Evolutionary conservation across 192 early-diverging fungal species (phyloP).

Genomic region (Coemansia sp.): DNA sequence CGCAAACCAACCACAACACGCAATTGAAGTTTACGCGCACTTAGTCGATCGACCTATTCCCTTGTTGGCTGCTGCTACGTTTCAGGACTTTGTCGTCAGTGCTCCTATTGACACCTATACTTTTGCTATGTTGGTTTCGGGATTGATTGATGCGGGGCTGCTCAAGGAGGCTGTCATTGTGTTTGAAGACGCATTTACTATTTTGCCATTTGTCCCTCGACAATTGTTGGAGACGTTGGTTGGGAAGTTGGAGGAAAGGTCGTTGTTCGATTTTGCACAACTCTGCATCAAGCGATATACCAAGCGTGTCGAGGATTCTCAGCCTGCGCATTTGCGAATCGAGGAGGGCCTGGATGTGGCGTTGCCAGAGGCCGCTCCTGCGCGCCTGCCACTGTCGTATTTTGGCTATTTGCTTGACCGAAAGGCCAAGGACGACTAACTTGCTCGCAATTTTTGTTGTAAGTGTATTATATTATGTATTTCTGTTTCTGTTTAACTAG

Average conservation of each 20-base stretch:
- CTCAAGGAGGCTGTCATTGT: conserved; percentile 31
- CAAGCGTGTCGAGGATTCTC: conserved; percentile 31
- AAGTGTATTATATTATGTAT: background rate
- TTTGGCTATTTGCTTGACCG: conserved; percentile 26
- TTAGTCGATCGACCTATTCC: conserved; percentile 39
- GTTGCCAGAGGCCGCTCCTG: conserved; percentile 1
- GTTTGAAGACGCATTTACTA: conserved; percentile 47
- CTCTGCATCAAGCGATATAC: conserved; percentile 28
- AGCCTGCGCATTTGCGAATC: background rate
- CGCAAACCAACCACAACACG: conserved; percentile 7
- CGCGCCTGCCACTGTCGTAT: conserved; percentile 24
- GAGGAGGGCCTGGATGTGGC: background rate
- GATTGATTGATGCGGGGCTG: conserved; percentile 15
- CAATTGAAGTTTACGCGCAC: conserved; percentile 29
- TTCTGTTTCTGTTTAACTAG: background rate
- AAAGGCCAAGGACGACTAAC: background rate
- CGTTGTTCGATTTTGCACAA: conserved; percentile 22
- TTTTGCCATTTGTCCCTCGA: conserved; percentile 28
- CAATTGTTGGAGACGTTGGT: conserved; percentile 37
- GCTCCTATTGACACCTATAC: conserved; percentile 23
- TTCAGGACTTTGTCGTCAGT: conserved; percentile 16
- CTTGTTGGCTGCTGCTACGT: conserved; percentile 7
- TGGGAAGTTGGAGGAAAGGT: conserved; percentile 18
- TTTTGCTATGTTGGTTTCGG: conserved; percentile 25
- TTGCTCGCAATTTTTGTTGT: no score